Evolutionary conservation across 1,284 basidiomycete species (phyloP).

Genomic region (Peniophora sp.): DNA sequence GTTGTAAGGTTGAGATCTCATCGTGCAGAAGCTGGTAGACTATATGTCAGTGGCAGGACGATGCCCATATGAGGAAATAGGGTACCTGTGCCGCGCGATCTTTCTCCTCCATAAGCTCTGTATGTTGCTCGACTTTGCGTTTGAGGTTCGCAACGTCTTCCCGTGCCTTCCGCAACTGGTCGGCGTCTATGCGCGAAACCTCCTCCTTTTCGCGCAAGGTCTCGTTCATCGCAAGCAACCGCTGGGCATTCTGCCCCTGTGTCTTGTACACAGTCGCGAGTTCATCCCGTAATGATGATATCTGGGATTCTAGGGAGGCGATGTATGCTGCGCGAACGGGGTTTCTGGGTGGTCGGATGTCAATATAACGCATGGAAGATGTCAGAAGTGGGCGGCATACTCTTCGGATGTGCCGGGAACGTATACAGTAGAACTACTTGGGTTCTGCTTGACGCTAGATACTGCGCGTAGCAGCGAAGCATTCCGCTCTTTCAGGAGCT

Average conservation of each 20-base stretch:
- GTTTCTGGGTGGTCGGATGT: conserved; percentile 38
- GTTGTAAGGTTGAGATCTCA: conserved; percentile 83
- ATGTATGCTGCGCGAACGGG: conserved; percentile 84
- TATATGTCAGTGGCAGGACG: neutral
- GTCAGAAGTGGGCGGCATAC: conserved; percentile 33
- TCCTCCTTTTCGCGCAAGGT: conserved; percentile 90
- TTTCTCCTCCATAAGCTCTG: conserved; percentile 81
- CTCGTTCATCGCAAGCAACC: conserved; percentile 89
- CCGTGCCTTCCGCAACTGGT: conserved; percentile 63
- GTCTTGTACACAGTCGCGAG: conserved; percentile 92
- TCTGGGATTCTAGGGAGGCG: conserved; percentile 86
- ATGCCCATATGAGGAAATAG: conserved; percentile 3
- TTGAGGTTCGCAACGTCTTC: conserved; percentile 67
- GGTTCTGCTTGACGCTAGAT: conserved; percentile 57
- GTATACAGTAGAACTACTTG: conserved; percentile 54
- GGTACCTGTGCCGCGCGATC: conserved; percentile 81
- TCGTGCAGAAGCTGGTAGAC: conserved; percentile 78
- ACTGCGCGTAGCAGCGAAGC: conserved; percentile 75
- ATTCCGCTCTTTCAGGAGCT: conserved; percentile 85
- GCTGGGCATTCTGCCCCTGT: conserved; percentile 92
- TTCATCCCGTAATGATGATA: conserved; percentile 85
- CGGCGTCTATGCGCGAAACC: conserved; percentile 64
- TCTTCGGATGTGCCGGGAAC: conserved; percentile 66
- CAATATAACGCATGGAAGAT: conserved; percentile 13
- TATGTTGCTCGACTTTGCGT: conserved; percentile 78